Conservation (phyloP, 2,329 filamentous ascomycete genomes). For the Neonectria punicea region DNA sequence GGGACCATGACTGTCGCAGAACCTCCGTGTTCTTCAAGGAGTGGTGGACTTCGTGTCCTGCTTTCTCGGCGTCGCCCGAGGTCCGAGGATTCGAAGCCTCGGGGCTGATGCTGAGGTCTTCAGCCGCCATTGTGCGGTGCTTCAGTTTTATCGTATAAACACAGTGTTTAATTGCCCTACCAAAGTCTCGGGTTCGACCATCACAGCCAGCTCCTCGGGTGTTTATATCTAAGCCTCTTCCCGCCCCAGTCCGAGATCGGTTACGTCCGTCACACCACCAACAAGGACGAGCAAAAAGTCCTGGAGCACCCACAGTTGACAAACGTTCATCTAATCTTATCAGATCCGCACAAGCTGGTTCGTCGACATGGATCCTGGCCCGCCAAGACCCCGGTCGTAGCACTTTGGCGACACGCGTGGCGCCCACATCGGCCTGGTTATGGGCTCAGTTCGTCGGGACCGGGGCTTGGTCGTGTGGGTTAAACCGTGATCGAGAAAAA, state of each 20-base stretch:
- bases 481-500: slow-evolving; percentile 13
- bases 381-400: slow-evolving; percentile 9
- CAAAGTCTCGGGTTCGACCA: not conserved
- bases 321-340: slow-evolving; percentile 40
- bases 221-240: slow-evolving; percentile 13
- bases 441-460: slow-evolving; percentile 11
- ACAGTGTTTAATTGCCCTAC: too few relatives aligned
- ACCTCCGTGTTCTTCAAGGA: slow-evolving; percentile 31
- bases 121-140: slow-evolving; percentile 19
- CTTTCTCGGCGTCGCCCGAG: slow-evolving; percentile 30
- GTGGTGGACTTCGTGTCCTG: not conserved
- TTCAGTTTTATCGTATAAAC: not conserved
- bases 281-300: not conserved
- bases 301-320: not conserved
- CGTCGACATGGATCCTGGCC: slow-evolving; percentile 7
- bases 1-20: slow-evolving; percentile 40
- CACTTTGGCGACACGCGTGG: slow-evolving; percentile 8
- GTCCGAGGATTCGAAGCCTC: slow-evolving; percentile 22
- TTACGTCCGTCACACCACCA: slow-evolving; percentile 22
- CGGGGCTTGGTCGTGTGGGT: slow-evolving; percentile 17
- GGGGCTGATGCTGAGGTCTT: slow-evolving; percentile 9
- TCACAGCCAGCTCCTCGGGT: not conserved
- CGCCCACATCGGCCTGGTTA: slow-evolving; percentile 7
- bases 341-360: slow-evolving; percentile 30
- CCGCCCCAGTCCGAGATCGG: slow-evolving; percentile 10